Conservation (phyloP, 345 rosid species). For the Pistacia vera region DNA sequence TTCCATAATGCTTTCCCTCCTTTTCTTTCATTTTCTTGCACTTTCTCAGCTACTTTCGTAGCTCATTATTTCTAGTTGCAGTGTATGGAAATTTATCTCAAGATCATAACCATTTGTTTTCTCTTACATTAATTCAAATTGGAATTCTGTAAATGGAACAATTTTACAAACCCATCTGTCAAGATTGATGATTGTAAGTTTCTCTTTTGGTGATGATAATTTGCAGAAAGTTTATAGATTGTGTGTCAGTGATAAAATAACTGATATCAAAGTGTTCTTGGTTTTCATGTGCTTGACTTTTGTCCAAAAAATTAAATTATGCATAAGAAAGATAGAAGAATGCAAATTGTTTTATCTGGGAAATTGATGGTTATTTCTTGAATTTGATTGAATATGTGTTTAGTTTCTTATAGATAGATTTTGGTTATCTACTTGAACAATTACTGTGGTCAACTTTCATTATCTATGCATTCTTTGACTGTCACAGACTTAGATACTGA, state of each 20-base stretch:
- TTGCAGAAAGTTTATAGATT: neutral
- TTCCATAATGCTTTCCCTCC: no score
- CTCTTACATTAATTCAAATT: neutral
- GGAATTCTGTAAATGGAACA: neutral
- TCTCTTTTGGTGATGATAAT: neutral
- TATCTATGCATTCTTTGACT: neutral
- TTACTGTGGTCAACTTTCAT: neutral
- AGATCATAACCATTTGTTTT: neutral
- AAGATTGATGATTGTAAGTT: neutral
- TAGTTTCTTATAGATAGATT: neutral
- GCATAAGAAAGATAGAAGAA: neutral
- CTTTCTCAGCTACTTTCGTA: no score
- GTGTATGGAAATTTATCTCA: slow-evolving; percentile 16
- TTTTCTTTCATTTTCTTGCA: no score
- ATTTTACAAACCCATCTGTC: neutral
- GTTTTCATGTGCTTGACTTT: neutral
- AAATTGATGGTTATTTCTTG: neutral
- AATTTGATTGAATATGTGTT: neutral
- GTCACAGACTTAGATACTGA: no score
- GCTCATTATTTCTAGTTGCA: slow-evolving; percentile 11
- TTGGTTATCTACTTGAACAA: neutral
- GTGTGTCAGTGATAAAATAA: neutral
- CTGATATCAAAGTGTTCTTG: neutral
- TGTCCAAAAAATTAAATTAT: neutral
- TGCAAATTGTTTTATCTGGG: neutral